These are phyloP conservation scores for Ormosia emarginata DNA, from an alignment of 306 rosid genomes.

Conservation along the genomic window DNA sequence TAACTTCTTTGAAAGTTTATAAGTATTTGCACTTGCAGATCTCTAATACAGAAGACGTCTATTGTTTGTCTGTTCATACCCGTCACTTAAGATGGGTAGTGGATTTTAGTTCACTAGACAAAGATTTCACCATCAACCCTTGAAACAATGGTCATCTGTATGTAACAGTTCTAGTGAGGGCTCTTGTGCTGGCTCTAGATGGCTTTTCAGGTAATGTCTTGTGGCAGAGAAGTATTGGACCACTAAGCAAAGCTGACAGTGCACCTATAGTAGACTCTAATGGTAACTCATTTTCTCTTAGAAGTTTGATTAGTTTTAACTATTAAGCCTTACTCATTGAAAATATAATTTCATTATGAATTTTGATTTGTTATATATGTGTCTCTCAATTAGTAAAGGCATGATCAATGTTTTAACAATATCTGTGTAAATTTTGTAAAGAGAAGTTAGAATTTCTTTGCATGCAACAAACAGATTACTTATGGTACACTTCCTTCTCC, in stretches of 20 bases:
- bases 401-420: neutral
- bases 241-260: constrained; percentile 45
- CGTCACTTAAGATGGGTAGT: constrained; percentile 65
- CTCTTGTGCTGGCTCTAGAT: constrained; percentile 66
- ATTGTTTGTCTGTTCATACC: constrained; percentile 50
- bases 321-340: neutral
- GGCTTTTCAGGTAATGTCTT: constrained; percentile 60
- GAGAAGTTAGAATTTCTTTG: neutral
- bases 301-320: neutral
- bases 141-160: constrained; percentile 77
- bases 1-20: neutral
- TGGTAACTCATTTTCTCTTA: constrained; percentile 37
- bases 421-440: neutral
- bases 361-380: neutral
- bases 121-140: constrained; percentile 49
- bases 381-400: neutral
- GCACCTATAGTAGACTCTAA: constrained; percentile 68
- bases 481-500: neutral
- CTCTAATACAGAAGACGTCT: constrained; percentile 73
- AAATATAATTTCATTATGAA: neutral
- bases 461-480: neutral
- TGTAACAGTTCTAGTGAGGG: constrained; percentile 51
- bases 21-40: constrained; percentile 42
- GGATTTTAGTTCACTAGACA: constrained; percentile 67
- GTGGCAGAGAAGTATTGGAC: constrained; percentile 75